These are phyloP conservation scores for Sporothrix schenckii DNA, from an alignment of 2,329 filamentous ascomycete genomes.

Conservation along the genomic window DNA sequence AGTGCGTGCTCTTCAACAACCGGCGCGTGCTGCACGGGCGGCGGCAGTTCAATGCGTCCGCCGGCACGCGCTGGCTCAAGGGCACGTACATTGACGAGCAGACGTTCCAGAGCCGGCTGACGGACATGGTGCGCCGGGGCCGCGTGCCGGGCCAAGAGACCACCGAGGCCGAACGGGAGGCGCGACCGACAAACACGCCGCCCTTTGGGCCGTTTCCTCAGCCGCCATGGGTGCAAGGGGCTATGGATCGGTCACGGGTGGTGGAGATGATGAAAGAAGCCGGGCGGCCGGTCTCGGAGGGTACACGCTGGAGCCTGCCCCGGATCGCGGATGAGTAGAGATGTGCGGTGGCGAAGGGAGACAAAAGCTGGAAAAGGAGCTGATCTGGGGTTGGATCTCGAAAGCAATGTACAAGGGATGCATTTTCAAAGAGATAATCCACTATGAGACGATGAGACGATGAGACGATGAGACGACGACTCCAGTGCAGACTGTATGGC, in stretches of 20 bases:
- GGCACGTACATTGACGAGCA: constrained; percentile 75
- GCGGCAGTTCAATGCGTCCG: constrained; percentile 67
- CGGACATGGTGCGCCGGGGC: constrained; percentile 31
- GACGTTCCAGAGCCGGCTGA: constrained; percentile 47
- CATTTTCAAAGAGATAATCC: too few species aligned
- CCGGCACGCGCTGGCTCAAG: constrained; percentile 76
- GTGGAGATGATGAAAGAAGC: neutral
- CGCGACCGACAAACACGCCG: neutral
- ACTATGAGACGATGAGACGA: too few species aligned
- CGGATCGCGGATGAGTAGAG: too few species aligned
- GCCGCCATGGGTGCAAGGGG: too few species aligned
- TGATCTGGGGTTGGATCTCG: too few species aligned
- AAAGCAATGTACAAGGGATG: too few species aligned
- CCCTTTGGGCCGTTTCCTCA: neutral
- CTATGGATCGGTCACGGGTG: neutral
- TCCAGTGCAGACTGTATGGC: too few species aligned
- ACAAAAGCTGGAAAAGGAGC: too few species aligned
- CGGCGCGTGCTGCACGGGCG: constrained; percentile 81
- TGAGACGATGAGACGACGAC: too few species aligned
- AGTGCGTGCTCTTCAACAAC: constrained; percentile 95
- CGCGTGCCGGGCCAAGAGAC: constrained; percentile 34
- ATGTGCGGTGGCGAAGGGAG: too few species aligned
- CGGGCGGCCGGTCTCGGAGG: neutral
- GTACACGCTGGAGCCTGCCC: too few species aligned
- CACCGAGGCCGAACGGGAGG: neutral